These are phyloP conservation scores for Blastosporella zonata DNA, from an alignment of 1,284 basidiomycete species.

Conservation along the genomic window DNA sequence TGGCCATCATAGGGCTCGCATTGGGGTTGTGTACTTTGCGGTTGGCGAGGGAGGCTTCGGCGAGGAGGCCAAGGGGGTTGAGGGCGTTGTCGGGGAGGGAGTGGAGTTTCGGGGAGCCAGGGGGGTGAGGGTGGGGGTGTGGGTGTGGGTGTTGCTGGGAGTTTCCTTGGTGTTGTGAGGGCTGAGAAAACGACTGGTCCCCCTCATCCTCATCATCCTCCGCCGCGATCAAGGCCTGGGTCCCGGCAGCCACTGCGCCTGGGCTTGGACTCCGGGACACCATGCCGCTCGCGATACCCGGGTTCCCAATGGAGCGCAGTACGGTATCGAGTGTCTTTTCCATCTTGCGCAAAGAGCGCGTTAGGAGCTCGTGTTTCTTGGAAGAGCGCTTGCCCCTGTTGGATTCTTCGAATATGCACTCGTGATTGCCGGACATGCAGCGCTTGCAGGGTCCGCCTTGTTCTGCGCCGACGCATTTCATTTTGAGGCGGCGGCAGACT, in stretches of 20 bases:
- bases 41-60: constrained; percentile 89
- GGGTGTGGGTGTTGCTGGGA: neutral
- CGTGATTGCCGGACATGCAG: constrained; percentile 76
- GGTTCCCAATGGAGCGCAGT: constrained; percentile 78
- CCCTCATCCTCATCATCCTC: constrained; percentile 14
- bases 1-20: constrained; percentile 36
- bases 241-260: constrained; percentile 46
- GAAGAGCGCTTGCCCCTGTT: constrained; percentile 90
- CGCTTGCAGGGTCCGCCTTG: constrained; percentile 91
- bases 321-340: constrained; percentile 89
- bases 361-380: constrained; percentile 87
- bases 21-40: constrained; percentile 52
- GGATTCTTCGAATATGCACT: constrained; percentile 93
- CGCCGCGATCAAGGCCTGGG: constrained; percentile 54
- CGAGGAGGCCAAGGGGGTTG: constrained; percentile 87
- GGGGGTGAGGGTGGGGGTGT: constrained; percentile 21
- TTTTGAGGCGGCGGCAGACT: constrained; percentile 94
- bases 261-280: constrained; percentile 82
- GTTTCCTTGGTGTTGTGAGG: neutral
- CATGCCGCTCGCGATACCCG: constrained; percentile 74
- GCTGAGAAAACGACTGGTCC: neutral
- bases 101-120: constrained; percentile 75
- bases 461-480: constrained; percentile 96
- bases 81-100: constrained; percentile 88
- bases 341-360: constrained; percentile 89